Evolutionary conservation across 2,329 filamentous ascomycete genomes (phyloP).

Genomic region (Fusarium penzigii): DNA sequence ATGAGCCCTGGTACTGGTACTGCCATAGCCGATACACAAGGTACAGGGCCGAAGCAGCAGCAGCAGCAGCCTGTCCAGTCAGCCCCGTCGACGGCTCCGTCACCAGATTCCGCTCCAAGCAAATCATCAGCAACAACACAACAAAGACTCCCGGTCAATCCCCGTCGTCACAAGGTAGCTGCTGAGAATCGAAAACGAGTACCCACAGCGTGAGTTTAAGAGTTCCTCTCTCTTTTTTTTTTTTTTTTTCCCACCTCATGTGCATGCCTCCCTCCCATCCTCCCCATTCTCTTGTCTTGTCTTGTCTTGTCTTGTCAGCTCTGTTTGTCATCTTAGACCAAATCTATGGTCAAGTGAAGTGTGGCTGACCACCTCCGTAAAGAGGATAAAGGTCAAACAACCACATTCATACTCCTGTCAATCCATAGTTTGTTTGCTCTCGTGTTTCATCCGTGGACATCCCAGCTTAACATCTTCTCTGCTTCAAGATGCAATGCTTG

Average conservation of each 20-base stretch:
- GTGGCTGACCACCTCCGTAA: too few species aligned
- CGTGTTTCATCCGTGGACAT: not conserved
- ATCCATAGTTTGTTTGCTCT: not conserved
- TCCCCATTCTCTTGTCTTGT: not conserved
- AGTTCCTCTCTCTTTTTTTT: constrained; percentile 7
- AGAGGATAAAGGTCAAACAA: too few species aligned
- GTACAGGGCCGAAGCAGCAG: too few species aligned
- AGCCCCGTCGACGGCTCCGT: too few species aligned
- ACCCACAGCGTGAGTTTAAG: constrained; percentile 47
- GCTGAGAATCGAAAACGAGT: constrained; percentile 51
- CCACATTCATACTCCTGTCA: too few species aligned
- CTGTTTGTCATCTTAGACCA: too few species aligned
- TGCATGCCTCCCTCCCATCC: not conserved
- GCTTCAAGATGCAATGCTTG: constrained; percentile 51
- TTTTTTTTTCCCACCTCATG: not conserved
- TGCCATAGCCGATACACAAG: too few species aligned
- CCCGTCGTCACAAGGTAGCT: constrained; percentile 49
- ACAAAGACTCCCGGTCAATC: constrained; percentile 50
- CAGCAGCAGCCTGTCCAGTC: too few species aligned
- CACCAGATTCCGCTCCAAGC: constrained; percentile 2
- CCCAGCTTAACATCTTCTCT: constrained; percentile 11
- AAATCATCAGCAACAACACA: constrained; percentile 26
- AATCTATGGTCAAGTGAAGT: too few species aligned
- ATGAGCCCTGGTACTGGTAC: too few species aligned
- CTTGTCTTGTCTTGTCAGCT: not conserved